Conservation (phyloP, 2,329 filamentous ascomycete species). For the Dactylellina haptotyla region DNA sequence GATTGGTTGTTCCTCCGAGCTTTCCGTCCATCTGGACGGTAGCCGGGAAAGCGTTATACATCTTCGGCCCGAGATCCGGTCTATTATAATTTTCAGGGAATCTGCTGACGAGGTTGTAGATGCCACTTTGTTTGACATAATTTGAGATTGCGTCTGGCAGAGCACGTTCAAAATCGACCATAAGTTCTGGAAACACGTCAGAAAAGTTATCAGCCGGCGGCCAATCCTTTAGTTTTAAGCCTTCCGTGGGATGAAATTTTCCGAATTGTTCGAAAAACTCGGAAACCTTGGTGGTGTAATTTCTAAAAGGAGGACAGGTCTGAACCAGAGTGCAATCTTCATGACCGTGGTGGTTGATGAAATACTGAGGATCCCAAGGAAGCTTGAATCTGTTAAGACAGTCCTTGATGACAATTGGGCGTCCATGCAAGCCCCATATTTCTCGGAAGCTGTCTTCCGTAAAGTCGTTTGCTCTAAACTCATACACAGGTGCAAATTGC, state of each 20-base stretch:
- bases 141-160: conserved; percentile 55
- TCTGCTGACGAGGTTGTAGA: conserved; percentile 56
- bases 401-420: conserved; percentile 57
- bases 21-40: conserved; percentile 30
- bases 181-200: conserved; percentile 57
- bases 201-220: conserved; percentile 57
- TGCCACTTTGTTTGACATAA: conserved; percentile 56
- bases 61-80: conserved; percentile 59
- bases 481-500: conserved; percentile 55
- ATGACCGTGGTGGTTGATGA: conserved; percentile 55
- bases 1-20: conserved; percentile 58
- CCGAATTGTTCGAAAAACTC: conserved; percentile 57
- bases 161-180: conserved; percentile 58
- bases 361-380: conserved; percentile 57
- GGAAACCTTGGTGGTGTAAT: conserved; percentile 52
- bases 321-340: conserved; percentile 55
- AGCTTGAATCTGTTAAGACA: conserved; percentile 56
- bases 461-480: conserved; percentile 45
- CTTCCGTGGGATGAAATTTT: conserved; percentile 41
- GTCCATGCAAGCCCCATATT: conserved; percentile 56
- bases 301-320: conserved; percentile 53
- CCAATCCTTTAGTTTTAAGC: conserved; percentile 57
- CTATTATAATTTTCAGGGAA: conserved; percentile 55
- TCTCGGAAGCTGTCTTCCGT: conserved; percentile 54
- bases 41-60: conserved; percentile 59